Conservation (phyloP, 176 grass and related monocot species). For the Aegilops bicornis region DNA sequence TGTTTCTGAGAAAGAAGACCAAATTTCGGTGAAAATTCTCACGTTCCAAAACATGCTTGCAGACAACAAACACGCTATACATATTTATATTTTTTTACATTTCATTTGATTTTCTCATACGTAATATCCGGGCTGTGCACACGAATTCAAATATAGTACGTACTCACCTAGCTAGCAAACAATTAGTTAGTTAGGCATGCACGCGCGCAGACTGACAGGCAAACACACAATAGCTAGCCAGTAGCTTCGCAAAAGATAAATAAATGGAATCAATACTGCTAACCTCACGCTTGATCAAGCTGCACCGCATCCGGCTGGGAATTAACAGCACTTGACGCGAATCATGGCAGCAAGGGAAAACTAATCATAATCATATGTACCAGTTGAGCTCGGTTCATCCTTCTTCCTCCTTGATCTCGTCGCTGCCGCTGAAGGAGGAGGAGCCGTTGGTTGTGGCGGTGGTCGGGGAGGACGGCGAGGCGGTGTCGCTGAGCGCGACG, state of each 20-base stretch:
- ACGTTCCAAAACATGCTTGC: background rate
- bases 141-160: background rate
- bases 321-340: slow-evolving; percentile 1
- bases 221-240: background rate
- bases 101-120: background rate
- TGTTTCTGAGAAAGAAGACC: background rate
- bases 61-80: background rate
- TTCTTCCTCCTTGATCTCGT: slow-evolving; percentile 18
- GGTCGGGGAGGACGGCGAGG: slow-evolving; percentile 23
- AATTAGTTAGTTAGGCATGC: background rate
- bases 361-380: background rate
- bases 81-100: background rate
- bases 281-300: slow-evolving; percentile 7
- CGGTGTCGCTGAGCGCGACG: slow-evolving; percentile 14
- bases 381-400: background rate
- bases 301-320: slow-evolving; percentile 1
- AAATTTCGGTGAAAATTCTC: background rate
- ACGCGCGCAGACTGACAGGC: background rate
- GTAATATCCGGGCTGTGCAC: background rate
- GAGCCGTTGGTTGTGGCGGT: slow-evolving; percentile 24
- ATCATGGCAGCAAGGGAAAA: background rate
- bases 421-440: background rate
- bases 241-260: background rate
- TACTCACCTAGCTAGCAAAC: background rate
- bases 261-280: background rate